A percentile compares a stretch with the other conserved stretches of the same genome.
Evolutionary conservation across 2,329 filamentous ascomycete genomes (phyloP).

Genomic region (Aspergillus viridinutans): DNA sequence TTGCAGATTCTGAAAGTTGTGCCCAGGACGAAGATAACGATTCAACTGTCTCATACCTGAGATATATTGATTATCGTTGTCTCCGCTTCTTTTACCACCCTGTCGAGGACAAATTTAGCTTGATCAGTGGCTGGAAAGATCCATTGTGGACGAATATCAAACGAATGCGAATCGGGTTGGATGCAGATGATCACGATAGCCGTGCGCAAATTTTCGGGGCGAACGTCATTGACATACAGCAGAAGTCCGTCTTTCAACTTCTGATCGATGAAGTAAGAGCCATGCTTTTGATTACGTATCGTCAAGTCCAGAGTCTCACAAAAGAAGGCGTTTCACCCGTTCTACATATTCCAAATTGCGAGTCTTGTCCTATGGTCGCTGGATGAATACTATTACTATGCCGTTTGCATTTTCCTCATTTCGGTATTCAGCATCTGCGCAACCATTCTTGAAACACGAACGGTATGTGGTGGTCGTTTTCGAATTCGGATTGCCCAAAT

Average conservation of each 20-base stretch:
- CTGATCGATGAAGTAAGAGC: slow-evolving; percentile 74
- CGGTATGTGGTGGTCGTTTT: slow-evolving; percentile 48
- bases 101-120: slow-evolving; percentile 78
- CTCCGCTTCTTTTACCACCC: slow-evolving; percentile 91
- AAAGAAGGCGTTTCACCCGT: slow-evolving; percentile 79
- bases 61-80: slow-evolving; percentile 86
- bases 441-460: slow-evolving; percentile 83
- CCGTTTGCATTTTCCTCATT: slow-evolving; percentile 88
- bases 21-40: slow-evolving; percentile 65
- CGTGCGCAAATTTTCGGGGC: slow-evolving; percentile 82
- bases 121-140: slow-evolving; percentile 91
- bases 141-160: slow-evolving; percentile 78
- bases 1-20: slow-evolving; percentile 50
- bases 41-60: slow-evolving; percentile 69
- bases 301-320: slow-evolving; percentile 7
- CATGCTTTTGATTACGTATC: background rate
- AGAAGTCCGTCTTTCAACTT: slow-evolving; percentile 78
- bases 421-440: slow-evolving; percentile 87
- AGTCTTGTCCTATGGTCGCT: slow-evolving; percentile 92
- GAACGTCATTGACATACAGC: slow-evolving; percentile 88
- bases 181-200: slow-evolving; percentile 79
- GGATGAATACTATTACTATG: slow-evolving; percentile 98
- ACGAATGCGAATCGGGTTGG: slow-evolving; percentile 71
- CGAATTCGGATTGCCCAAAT: slow-evolving; percentile 1
- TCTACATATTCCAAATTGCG: slow-evolving; percentile 96